phyloP scores from a whole-genome alignment of 176 grass and related monocot species.

The maize (Zea mays) region Zm-B73-REFERENCE-NAM-5.0 NC_050096.1:294145001-294145500 shows the following conservation, averaged over 20 bases:
- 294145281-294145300: slow-evolving; percentile 23
- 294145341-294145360: slow-evolving; percentile 33
- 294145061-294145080: too few species aligned
- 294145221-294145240: too few species aligned
- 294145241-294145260: background rate
- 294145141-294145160: too few species aligned
- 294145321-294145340: slow-evolving; percentile 43
- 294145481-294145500: slow-evolving; percentile 96
- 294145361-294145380: slow-evolving; percentile 26
- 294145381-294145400: slow-evolving; percentile 3
- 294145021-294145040: too few species aligned
- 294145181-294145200: too few species aligned
- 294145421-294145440: background rate
- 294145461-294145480: slow-evolving; percentile 93
- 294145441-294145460: background rate
- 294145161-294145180: too few species aligned
- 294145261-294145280: slow-evolving; percentile 23
- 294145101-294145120: too few species aligned
- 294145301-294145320: slow-evolving; percentile 25
- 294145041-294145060: too few species aligned
- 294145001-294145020: too few species aligned
- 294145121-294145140: too few species aligned
- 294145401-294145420: slow-evolving; percentile 1
- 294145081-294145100: too few species aligned
- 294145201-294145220: too few species aligned